Base-by-base conservation (phyloP, 176 grass and related monocot species). In the Saccharum spontaneum region DNA sequence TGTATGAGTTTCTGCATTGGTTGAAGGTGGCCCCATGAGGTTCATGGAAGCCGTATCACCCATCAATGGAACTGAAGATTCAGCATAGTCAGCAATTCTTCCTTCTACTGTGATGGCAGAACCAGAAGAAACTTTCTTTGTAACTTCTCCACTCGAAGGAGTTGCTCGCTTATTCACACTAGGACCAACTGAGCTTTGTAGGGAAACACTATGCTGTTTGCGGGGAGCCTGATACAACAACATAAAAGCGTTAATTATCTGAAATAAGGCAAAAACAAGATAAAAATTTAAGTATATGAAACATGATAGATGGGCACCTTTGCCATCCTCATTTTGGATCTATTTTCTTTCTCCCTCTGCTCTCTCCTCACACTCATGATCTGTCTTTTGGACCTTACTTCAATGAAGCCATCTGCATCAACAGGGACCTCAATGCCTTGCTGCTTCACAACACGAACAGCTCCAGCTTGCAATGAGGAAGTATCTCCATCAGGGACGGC, bases 321-420 rank as follows among this genome's bases (percentile, higher is more conserved):
- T 81, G 84, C 50, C 70, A 89, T 92, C 80, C 88, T 92, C 57
- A 91, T 83, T 80, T 89, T 98, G 38, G 91, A 92, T 89, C 85
- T 98, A 85, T 89, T 95, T 90, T 98, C 97, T 87, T 92, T 98
- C 79, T 95, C 97, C 85, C 91, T 95, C 87, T 89, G 91, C 65
- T 96, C 97, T 87, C 91, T 88, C 43, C 93, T 94, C 59, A 95
- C 97, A 94, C 69, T 98, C 76, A 98, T 80, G 74, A 98, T 96
- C 67, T 98, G 97, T 64, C 90, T 95, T 82, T 96, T 98, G 69
- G 97, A 98, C 81, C 93, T 98, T 83, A 98, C 97, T 89, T 98
- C 92, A 74, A 98, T 98, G 72, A 98, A 98, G 73, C 93, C 97
- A 98, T 98, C 93, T 83, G 92, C 97, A 86, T 98, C 93, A 86